Evolutionary conservation across 208 protist species (phyloP).

Genomic region (Phytomonas serpens): DNA sequence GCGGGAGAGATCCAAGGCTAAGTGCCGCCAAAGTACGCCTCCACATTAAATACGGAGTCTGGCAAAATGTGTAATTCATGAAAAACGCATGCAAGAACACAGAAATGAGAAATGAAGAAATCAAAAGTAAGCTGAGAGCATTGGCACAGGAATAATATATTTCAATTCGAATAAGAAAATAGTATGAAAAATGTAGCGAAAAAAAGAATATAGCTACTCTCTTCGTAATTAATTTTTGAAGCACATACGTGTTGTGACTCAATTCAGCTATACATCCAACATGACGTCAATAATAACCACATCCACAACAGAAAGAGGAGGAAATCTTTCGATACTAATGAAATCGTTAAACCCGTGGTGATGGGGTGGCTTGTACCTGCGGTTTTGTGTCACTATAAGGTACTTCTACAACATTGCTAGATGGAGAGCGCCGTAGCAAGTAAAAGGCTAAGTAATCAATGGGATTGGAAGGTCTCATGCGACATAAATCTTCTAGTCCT

Average conservation of each 20-base stretch:
- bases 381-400: conserved; percentile 40
- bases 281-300: neutral
- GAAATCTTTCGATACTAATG: neutral
- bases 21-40: neutral
- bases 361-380: neutral
- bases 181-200: neutral
- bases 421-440: conserved; percentile 67
- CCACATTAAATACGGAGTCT: neutral
- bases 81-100: neutral
- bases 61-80: neutral
- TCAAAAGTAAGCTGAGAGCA: neutral
- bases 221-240: neutral
- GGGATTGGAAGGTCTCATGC: conserved; percentile 86
- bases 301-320: neutral
- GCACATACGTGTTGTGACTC: neutral
- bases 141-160: neutral
- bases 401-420: conserved; percentile 64
- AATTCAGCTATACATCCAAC: neutral
- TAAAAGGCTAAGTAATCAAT: conserved; percentile 89
- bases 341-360: neutral
- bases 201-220: neutral
- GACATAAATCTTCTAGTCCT: conserved; percentile 78
- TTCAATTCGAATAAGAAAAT: neutral
- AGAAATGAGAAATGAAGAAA: neutral
- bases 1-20: neutral